A percentile compares a stretch with the other conserved stretches of the same genome.
Evolutionary conservation across 148 eudicot genomes (phyloP).

Genomic region (Nepenthes gracilis): DNA sequence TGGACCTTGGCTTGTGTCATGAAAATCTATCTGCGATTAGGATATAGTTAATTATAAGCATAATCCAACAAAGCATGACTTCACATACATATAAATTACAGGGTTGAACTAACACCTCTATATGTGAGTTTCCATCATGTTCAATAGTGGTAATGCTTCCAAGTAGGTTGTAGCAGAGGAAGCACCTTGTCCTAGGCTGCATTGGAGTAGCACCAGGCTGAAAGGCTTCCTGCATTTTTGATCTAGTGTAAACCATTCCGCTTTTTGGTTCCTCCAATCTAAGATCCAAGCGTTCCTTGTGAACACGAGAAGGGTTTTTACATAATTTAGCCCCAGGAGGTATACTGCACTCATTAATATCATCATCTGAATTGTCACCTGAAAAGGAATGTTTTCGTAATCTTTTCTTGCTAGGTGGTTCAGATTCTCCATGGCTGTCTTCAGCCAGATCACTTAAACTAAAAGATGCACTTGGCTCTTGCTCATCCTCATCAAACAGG

Average conservation of each 20-base stretch:
- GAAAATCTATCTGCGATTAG: conserved; percentile 83
- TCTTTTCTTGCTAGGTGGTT: conserved; percentile 68
- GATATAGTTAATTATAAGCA: neutral
- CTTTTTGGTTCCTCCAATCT: conserved; percentile 22
- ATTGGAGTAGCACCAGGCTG: conserved; percentile 92
- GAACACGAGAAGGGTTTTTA: conserved; percentile 36
- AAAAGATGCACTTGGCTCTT: conserved; percentile 49
- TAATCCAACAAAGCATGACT: neutral
- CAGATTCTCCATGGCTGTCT: conserved; percentile 52
- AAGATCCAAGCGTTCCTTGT: conserved; percentile 31
- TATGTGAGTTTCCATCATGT: conserved; percentile 81
- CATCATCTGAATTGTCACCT: conserved; percentile 44
- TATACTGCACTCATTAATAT: conserved; percentile 24
- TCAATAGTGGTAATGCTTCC: conserved; percentile 87
- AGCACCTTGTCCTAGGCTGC: conserved; percentile 70
- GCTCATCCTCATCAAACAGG: conserved; percentile 72
- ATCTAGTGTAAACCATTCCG: conserved; percentile 9
- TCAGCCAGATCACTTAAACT: conserved; percentile 79
- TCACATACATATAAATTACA: neutral
- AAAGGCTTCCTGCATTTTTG: conserved; percentile 81
- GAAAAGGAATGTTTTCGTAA: conserved; percentile 44
- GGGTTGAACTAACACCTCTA: conserved; percentile 46
- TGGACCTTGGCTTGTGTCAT: conserved; percentile 94
- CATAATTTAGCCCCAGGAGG: conserved; percentile 32
- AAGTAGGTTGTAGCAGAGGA: conserved; percentile 84